Conservation (phyloP, 495 filamentous ascomycete genomes). For the Penicillium psychrofluorescens region DNA sequence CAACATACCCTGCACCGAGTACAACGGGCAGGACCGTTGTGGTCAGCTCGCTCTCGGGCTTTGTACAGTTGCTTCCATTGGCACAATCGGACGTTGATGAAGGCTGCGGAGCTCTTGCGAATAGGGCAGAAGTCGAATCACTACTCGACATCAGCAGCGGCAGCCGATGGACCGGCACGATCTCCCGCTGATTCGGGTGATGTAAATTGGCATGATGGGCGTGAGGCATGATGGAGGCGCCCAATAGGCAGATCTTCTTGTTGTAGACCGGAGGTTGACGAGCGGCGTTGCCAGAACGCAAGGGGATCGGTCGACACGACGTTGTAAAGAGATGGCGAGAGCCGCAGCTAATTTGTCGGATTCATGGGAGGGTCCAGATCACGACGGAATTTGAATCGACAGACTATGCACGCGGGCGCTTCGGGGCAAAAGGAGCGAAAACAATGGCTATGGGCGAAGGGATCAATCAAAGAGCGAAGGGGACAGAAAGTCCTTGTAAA, state of each 20-base stretch:
- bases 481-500: conserved; percentile 18
- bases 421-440: not conserved
- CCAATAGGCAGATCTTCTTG: not conserved
- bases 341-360: conserved; percentile 5
- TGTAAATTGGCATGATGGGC: conserved; percentile 20
- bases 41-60: conserved; percentile 43
- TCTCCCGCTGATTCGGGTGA: conserved; percentile 18
- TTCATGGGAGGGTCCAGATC: conserved; percentile 7
- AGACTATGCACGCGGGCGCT: too few relatives aligned
- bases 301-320: conserved; percentile 4
- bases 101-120: conserved; percentile 20
- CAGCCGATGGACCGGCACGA: conserved; percentile 19
- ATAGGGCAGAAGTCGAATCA: conserved; percentile 14
- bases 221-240: conserved; percentile 22
- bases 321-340: conserved; percentile 1
- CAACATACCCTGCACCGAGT: conserved; percentile 74
- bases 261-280: not conserved
- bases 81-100: conserved; percentile 5
- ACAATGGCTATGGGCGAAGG: not conserved
- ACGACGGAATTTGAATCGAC: not conserved
- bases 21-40: conserved; percentile 69
- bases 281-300: conserved; percentile 2
- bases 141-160: conserved; percentile 11
- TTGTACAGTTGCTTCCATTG: conserved; percentile 13
- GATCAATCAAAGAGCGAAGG: conserved; percentile 24